These are phyloP conservation scores for Aspergillus neoniger DNA, from an alignment of 2,329 filamentous ascomycete species.

Conservation along the genomic window DNA sequence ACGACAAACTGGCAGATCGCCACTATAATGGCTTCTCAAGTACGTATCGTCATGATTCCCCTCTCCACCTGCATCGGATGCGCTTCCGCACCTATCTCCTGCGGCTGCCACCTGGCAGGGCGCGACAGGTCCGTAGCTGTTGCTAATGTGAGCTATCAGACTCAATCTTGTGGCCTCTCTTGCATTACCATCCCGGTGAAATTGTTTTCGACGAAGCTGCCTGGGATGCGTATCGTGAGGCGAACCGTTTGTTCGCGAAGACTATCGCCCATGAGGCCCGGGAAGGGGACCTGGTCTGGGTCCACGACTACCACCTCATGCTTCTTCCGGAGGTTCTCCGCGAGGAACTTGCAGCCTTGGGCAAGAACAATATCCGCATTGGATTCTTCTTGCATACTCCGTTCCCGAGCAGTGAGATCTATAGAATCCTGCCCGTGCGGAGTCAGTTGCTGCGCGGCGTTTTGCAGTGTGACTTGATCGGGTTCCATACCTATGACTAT, in stretches of 20 bases:
- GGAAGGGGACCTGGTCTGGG: conserved; percentile 94
- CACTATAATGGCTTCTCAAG: conserved; percentile 99
- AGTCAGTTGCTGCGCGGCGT: conserved; percentile 85
- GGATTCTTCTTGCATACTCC: conserved; percentile 98
- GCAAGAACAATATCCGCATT: conserved; percentile 90
- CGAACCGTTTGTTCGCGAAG: conserved; percentile 89
- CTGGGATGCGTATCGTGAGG: conserved; percentile 90
- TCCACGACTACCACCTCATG: conserved; percentile 99
- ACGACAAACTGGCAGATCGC: conserved; percentile 87
- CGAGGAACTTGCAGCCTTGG: conserved; percentile 72
- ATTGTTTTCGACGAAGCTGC: conserved; percentile 96
- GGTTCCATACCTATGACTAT: conserved; percentile 99
- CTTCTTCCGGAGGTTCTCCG: conserved; percentile 93
- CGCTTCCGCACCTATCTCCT: conserved; percentile 9
- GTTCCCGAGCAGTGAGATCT: conserved; percentile 96
- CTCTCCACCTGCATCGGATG: conserved; percentile 3
- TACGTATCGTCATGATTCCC: conserved; percentile 56
- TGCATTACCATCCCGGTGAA: conserved; percentile 98
- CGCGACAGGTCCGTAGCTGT: conserved; percentile 15
- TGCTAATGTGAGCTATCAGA: conserved; percentile 54
- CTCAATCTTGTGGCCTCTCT: conserved; percentile 96
- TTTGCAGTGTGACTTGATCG: conserved; percentile 90
- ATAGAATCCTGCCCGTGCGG: conserved; percentile 89
- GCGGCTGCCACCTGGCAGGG: conserved; percentile 3
- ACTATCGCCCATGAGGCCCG: conserved; percentile 82